Evolutionary conservation across 768 basidiomycete species (phyloP).

Genomic region (Coprinopsis sp.): DNA sequence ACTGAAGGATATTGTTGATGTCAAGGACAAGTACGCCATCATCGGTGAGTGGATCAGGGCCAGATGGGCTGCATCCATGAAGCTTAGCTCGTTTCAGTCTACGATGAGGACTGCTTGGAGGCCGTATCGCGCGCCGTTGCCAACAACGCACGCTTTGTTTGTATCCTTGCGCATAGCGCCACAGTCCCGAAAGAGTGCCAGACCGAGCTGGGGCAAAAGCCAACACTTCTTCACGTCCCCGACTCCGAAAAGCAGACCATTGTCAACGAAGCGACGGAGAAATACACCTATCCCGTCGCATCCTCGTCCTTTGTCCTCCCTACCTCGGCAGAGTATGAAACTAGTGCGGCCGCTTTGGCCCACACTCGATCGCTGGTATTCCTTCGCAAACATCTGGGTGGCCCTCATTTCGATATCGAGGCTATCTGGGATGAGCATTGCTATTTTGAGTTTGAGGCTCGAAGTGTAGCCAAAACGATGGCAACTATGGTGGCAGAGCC

Average conservation of each 20-base stretch:
- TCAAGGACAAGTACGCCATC: slow-evolving; percentile 40
- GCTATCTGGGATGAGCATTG: slow-evolving; percentile 60
- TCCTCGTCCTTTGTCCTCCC: slow-evolving; percentile 43
- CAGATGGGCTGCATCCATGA: background rate
- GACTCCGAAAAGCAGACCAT: slow-evolving; percentile 18
- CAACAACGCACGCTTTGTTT: slow-evolving; percentile 29
- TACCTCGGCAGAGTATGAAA: slow-evolving; percentile 34
- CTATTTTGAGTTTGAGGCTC: slow-evolving; percentile 46
- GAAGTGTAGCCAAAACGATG: slow-evolving; percentile 52
- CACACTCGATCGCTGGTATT: slow-evolving; percentile 45
- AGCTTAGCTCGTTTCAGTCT: slow-evolving; percentile 19
- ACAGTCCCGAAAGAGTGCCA: slow-evolving; percentile 12
- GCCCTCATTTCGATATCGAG: slow-evolving; percentile 53
- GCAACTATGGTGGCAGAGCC: slow-evolving; percentile 55
- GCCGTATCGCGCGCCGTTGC: slow-evolving; percentile 23
- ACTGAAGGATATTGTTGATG: slow-evolving; percentile 32
- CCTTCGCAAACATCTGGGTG: slow-evolving; percentile 39
- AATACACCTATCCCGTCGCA: slow-evolving; percentile 25
- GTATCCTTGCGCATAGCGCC: slow-evolving; percentile 35
- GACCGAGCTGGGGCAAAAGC: slow-evolving; percentile 17
- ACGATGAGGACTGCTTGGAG: slow-evolving; percentile 27
- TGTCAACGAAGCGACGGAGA: slow-evolving; percentile 18
- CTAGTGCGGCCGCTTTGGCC: slow-evolving; percentile 37
- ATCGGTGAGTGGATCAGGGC: slow-evolving; percentile 29
- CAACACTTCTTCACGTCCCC: slow-evolving; percentile 35